Percentiles rank a stretch among this genome's conserved stretches.
phyloP scores from a whole-genome alignment of 305 asterid species.

The Nicotiana rustica region DNA sequence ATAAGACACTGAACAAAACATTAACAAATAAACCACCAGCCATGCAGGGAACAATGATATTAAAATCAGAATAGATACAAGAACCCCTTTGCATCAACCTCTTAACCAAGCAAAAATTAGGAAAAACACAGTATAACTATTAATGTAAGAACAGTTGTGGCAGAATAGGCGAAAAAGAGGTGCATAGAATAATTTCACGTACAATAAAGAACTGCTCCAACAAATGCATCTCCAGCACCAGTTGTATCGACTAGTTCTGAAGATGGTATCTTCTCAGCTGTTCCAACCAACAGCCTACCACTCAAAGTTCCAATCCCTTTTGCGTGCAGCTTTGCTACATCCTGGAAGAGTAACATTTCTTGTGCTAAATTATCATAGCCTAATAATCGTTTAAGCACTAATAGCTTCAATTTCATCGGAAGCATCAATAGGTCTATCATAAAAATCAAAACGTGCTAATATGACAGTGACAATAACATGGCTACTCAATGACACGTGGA shows the following conservation, averaged over 20 bases:
- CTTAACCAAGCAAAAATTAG: too few relatives aligned
- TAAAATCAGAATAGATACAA: too few relatives aligned
- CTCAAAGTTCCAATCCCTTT: conserved; percentile 69
- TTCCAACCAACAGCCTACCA: conserved; percentile 80
- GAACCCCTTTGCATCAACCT: too few relatives aligned
- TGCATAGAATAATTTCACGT: neutral
- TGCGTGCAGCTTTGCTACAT: conserved; percentile 56
- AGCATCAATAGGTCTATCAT: neutral
- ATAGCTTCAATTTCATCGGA: neutral
- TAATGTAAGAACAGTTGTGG: neutral
- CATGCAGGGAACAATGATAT: too few relatives aligned
- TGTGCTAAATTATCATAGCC: neutral
- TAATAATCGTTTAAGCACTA: neutral
- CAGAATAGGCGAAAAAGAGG: neutral
- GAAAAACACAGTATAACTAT: neutral
- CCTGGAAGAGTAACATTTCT: conserved; percentile 40
- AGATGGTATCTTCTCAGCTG: conserved; percentile 83
- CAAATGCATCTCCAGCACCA: conserved; percentile 93
- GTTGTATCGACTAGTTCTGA: conserved; percentile 85
- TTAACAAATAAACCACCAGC: too few relatives aligned
- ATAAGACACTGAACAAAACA: neutral
- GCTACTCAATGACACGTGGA: neutral
- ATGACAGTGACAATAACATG: neutral
- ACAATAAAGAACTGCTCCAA: conserved; percentile 90
- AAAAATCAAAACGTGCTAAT: neutral